Conservation (phyloP, 371 early-diverging fungal species). For the Mortierella sp. region DNA sequence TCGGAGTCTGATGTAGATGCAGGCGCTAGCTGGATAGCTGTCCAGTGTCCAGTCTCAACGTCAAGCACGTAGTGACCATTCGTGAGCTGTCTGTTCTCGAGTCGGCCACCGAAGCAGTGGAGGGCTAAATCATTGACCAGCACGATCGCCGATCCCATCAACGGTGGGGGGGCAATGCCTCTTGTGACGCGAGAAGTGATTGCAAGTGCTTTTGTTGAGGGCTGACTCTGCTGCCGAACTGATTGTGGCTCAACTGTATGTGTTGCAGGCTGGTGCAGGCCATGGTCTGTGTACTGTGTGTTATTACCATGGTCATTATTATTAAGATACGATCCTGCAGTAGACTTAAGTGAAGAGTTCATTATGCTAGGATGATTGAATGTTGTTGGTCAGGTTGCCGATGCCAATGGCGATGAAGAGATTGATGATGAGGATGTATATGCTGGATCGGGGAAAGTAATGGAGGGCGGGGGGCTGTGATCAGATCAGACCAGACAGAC, state of each 20-base stretch:
- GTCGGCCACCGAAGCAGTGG: conserved; percentile 81
- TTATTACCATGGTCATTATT: neutral
- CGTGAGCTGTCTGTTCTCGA: conserved; percentile 74
- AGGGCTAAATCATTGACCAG: conserved; percentile 63
- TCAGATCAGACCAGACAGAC: too few species aligned
- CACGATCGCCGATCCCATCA: conserved; percentile 76
- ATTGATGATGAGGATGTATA: too few species aligned
- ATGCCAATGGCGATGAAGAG: too few species aligned
- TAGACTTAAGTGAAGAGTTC: too few species aligned
- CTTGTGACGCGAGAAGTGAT: conserved; percentile 34
- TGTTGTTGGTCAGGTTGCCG: too few species aligned
- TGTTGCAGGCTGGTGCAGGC: neutral
- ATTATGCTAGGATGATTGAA: too few species aligned
- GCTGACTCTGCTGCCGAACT: conserved; percentile 7
- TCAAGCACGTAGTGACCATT: conserved; percentile 76
- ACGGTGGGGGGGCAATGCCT: conserved; percentile 72
- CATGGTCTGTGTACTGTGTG: neutral
- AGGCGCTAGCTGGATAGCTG: conserved; percentile 36
- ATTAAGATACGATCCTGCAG: too few species aligned
- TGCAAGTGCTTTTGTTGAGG: conserved; percentile 46
- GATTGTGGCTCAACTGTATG: neutral
- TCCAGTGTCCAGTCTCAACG: conserved; percentile 69
- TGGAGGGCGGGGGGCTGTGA: too few species aligned
- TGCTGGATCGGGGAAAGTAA: too few species aligned
- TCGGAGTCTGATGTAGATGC: neutral